These are phyloP conservation scores for Xylariomycetidae sp. DNA, from an alignment of 2,329 filamentous ascomycete genomes.

Conservation along the genomic window DNA sequence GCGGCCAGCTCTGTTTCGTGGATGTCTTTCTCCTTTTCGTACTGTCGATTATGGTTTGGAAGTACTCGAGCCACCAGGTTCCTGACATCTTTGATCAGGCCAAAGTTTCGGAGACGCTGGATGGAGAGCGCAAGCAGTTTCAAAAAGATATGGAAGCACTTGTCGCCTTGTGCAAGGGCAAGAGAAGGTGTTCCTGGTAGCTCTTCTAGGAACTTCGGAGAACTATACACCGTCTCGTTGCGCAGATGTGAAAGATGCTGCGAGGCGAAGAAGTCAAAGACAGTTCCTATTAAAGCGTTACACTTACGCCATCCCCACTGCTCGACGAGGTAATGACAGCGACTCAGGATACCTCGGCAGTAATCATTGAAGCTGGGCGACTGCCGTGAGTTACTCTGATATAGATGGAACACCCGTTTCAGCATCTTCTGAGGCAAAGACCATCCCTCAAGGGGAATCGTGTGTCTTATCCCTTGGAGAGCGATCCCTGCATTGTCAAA, in stretches of 20 bases:
- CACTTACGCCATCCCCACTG: slow-evolving; percentile 63
- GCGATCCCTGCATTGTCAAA: slow-evolving; percentile 53
- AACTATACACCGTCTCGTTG: slow-evolving; percentile 59
- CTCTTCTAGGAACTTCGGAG: slow-evolving; percentile 57
- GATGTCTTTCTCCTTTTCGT: slow-evolving; percentile 57
- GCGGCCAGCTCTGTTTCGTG: slow-evolving; percentile 58
- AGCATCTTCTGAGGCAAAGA: slow-evolving; percentile 51
- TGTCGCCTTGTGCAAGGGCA: slow-evolving; percentile 48
- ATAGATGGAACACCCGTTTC: slow-evolving; percentile 53
- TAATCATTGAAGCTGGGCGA: slow-evolving; percentile 62
- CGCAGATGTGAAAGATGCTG: slow-evolving; percentile 58
- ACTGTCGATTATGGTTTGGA: slow-evolving; percentile 62
- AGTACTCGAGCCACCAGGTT: slow-evolving; percentile 59
- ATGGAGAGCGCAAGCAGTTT: slow-evolving; percentile 59
- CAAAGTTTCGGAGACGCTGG: slow-evolving; percentile 42
- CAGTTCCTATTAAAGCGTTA: slow-evolving; percentile 51
- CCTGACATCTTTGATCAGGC: slow-evolving; percentile 50
- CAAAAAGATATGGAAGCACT: slow-evolving; percentile 63
- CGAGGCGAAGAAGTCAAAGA: slow-evolving; percentile 66
- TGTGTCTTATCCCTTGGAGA: slow-evolving; percentile 33
- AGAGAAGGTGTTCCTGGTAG: slow-evolving; percentile 44
- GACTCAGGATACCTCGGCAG: slow-evolving; percentile 52
- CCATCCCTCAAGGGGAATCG: slow-evolving; percentile 53
- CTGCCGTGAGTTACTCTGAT: slow-evolving; percentile 51
- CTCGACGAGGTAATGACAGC: slow-evolving; percentile 59